Evolutionary conservation across 75 land plant genomes (phyloP).

Genomic region (Chamaecyparis obtusa): DNA sequence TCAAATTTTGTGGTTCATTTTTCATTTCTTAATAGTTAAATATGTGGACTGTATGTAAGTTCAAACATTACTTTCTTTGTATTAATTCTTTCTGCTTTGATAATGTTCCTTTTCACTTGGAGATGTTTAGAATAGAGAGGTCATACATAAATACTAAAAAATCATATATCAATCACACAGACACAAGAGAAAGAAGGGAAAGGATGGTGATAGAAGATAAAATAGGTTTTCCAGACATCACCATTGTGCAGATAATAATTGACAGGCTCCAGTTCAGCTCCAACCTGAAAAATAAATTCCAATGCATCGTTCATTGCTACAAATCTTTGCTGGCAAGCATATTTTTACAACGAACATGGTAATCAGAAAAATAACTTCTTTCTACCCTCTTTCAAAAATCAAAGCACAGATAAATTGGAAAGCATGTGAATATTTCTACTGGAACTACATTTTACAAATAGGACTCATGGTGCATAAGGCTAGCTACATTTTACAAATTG

Average conservation of each 20-base stretch:
- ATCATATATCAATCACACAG: background rate
- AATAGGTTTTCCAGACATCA: constrained; percentile 21
- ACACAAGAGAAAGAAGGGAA: background rate
- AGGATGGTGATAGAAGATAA: background rate
- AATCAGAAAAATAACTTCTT: background rate
- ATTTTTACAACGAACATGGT: background rate
- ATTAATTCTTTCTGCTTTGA: background rate
- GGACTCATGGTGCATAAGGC: background rate
- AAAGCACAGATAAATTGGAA: background rate
- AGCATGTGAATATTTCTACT: background rate
- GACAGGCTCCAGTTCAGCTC: constrained; percentile 66
- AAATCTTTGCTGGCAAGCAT: background rate
- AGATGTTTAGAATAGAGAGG: background rate
- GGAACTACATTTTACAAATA: background rate
- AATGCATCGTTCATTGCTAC: constrained; percentile 4
- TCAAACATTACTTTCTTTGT: background rate
- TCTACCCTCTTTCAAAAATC: background rate
- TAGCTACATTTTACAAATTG: background rate
- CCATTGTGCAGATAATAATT: constrained; percentile 68
- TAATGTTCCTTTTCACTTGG: background rate
- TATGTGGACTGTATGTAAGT: background rate
- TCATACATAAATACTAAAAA: background rate
- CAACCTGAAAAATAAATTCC: constrained; percentile 44
- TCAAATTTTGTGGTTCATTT: background rate
- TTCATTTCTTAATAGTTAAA: background rate